phyloP scores from a whole-genome alignment of 1,284 basidiomycete genomes.

The Golubevia pallescens region DNA sequence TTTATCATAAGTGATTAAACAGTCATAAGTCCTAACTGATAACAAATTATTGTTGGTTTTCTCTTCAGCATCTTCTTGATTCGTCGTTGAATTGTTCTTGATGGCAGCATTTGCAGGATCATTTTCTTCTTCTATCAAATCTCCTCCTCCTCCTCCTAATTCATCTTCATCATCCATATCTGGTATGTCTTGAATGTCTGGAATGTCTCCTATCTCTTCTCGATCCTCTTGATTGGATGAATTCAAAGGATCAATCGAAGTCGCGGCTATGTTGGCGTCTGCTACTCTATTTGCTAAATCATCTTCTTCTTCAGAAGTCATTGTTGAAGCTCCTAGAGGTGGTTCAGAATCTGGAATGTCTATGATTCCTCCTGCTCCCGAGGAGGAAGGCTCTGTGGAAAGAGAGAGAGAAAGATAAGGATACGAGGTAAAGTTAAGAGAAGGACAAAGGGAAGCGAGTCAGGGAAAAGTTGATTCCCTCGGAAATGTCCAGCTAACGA shows the following conservation, averaged over 20 bases:
- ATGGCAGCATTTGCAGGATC: slow-evolving; percentile 31
- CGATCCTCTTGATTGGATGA: slow-evolving; percentile 17
- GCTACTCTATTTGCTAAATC: slow-evolving; percentile 41
- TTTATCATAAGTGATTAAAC: slow-evolving; percentile 99
- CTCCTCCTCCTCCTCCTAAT: slow-evolving; percentile 28
- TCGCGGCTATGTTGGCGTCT: slow-evolving; percentile 18
- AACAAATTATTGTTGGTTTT: slow-evolving; percentile 78
- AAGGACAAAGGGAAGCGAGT: too few species aligned
- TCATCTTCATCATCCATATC: slow-evolving; percentile 49
- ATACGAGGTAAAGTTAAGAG: neutral
- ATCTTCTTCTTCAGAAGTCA: slow-evolving; percentile 44
- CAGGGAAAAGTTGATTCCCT: too few species aligned
- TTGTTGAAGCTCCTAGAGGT: slow-evolving; percentile 26
- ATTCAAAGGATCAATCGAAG: too few species aligned
- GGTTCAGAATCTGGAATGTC: slow-evolving; percentile 53
- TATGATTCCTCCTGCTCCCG: slow-evolving; percentile 25
- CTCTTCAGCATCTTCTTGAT: too few species aligned
- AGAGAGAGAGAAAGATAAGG: neutral
- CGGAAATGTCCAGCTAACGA: too few species aligned
- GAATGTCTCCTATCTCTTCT: slow-evolving; percentile 47
- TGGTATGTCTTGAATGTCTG: slow-evolving; percentile 6
- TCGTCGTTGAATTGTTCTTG: neutral
- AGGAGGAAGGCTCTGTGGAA: neutral
- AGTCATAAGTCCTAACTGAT: slow-evolving; percentile 97
- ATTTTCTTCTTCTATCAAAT: slow-evolving; percentile 45